Base-by-base conservation (phyloP, 2,329 filamentous ascomycete species). In the Talaromyces amestolkiae region DNA sequence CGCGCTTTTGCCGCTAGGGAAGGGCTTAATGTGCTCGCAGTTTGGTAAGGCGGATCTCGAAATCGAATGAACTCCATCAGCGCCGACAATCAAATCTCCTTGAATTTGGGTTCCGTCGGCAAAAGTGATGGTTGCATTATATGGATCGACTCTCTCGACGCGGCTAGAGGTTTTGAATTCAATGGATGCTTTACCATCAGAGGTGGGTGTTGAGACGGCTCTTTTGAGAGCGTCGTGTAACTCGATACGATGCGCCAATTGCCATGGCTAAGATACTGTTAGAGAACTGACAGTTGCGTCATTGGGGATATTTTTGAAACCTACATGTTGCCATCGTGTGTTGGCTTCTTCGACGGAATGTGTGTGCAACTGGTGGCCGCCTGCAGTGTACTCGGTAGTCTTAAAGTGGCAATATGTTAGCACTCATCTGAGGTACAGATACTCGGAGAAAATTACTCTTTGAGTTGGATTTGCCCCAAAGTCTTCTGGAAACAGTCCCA, bases 161-260 rank as follows among this genome's bases (percentile, higher is more conserved):
- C 75, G 79, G 61, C 77, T 80, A 2, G 78, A 74, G 0, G 79
- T 80, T 11, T 78, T 72, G 22, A 84, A 73, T 35, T 75, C 74
- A 3, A 77, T 80, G 2, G 73, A 76, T 19, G 66, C 76, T 1
- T 70, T 78, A 3, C 69, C 73, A 0, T 78, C 78, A 11, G 75
- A 73, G 0, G 71, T 70, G 2, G 72, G 74, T 1, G 77, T 80
- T 0, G 85, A 85, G 2, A 76, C 66, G 8, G 35, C 41, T 22
- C 73, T 69, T 72, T 85, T 87, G 37, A 88, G 73, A 5, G 78
- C 75, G 19, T 82, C 79, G 69, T 88, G 85, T 17, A 88, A 76
- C 61, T 79, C 74, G 4, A 85, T 79, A 1, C 86, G 81, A 67
- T 88, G 85, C 6, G 80, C 81, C 3, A 87, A 76, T 2, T 81